Evolutionary conservation across 148 eudicot genomes (phyloP), one percentile per base, ranked within the genome.

Genomic region (Dianthus caryophyllus): DNA sequence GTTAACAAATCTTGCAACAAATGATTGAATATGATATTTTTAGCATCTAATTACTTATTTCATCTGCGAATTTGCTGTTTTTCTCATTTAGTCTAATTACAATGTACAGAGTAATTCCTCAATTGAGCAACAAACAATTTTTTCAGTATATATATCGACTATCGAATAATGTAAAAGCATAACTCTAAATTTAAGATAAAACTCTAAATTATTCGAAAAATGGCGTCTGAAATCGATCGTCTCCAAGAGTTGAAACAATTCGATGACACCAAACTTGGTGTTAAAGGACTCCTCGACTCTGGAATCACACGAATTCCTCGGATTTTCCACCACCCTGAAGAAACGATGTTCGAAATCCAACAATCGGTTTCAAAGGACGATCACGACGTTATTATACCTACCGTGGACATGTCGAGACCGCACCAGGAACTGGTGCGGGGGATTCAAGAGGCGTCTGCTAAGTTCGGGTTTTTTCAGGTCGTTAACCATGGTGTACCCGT

Each of bases 241-340:
- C 69, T 64, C 21, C 70, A 53, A 51, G 87, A 83, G 26, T 63
- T 85, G 9, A 72, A 80, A 62, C 49, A 75, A 29, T 88, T 88
- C 66, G 95, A 88, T 25, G 83, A 75, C 17, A 74, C 95, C 38
- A 88, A 85, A 61, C 68, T 86, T 59, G 95, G 95, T 1, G 88
- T 85, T 33, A 88, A 88, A 76, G 95, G 95, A 36, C 82, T 88
- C 13, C 79, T 88, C 21, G 95, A 88, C 71, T 77, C 86, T 9
- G 86, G 90, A 67, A 41, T 88, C 22, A 71, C 86, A 51, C 43
- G 68, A 43, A 69, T 88, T 54, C 95, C 90, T 11, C 72, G 72
- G 46, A 61, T 88, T 57, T 88, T 88, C 72, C 82, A 71, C 73
- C 86, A 84, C 69, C 84, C 85, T 9, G 79, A 83, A 39, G 78